Evolutionary conservation across 108 stramenopile species (phyloP).

Genomic region (Cyclotella sp.): DNA sequence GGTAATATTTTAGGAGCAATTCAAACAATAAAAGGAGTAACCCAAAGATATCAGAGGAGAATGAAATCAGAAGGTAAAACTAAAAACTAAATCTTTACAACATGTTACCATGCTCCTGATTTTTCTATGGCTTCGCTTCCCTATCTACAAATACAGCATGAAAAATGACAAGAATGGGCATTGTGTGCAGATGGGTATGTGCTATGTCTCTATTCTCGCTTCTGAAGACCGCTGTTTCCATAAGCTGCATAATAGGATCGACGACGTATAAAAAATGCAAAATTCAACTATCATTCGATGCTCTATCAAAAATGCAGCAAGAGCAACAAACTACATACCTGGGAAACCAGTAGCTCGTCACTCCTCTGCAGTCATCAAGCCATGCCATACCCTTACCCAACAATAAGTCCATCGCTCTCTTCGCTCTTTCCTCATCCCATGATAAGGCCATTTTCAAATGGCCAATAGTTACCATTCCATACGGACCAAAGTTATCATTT

Average conservation of each 20-base stretch:
- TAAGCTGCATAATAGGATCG: too few species aligned
- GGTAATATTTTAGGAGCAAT: background rate
- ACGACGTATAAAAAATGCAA: too few species aligned
- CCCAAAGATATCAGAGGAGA: too few species aligned
- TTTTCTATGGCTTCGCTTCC: too few species aligned
- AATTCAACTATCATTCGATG: background rate
- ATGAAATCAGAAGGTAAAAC: too few species aligned
- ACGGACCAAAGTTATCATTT: constrained; percentile 37
- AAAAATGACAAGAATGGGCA: too few species aligned
- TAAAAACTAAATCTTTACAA: too few species aligned
- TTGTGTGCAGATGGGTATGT: too few species aligned
- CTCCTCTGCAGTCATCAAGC: constrained; percentile 72
- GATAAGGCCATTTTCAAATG: constrained; percentile 50
- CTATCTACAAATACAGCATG: too few species aligned
- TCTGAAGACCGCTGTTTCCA: too few species aligned
- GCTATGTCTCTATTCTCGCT: too few species aligned
- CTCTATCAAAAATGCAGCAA: background rate
- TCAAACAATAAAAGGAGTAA: background rate
- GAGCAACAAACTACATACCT: constrained; percentile 24
- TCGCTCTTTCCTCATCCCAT: constrained; percentile 77
- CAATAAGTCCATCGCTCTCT: constrained; percentile 75
- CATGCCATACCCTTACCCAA: constrained; percentile 91
- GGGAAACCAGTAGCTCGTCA: constrained; percentile 84
- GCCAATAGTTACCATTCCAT: constrained; percentile 66
- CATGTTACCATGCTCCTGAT: too few species aligned